A percentile compares a stretch with the other conserved stretches of the same genome.
These are phyloP conservation scores for Ceratocystiopsis sp. DNA, from an alignment of 2,329 filamentous ascomycete genomes.

Conservation along the genomic window DNA sequence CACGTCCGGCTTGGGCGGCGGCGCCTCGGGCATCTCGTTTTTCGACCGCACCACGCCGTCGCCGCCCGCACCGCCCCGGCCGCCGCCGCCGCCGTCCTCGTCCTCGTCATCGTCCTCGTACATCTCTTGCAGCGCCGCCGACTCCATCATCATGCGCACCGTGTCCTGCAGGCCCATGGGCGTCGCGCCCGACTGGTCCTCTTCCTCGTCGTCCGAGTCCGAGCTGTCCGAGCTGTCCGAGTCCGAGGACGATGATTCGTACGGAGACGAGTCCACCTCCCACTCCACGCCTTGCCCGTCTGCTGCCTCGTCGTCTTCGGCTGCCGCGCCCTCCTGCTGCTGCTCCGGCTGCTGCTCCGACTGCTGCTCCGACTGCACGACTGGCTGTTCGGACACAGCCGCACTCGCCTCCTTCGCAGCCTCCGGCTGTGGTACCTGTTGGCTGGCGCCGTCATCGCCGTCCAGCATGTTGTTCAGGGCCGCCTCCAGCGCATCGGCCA, in stretches of 20 bases:
- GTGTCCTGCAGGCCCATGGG: conserved; percentile 65
- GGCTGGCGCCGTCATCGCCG: not conserved
- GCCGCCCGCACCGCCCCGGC: conserved; percentile 15
- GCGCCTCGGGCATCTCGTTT: conserved; percentile 55
- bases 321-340: too few relatives aligned
- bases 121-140: conserved; percentile 31
- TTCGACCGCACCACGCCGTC: conserved; percentile 51
- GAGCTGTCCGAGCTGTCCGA: conserved; percentile 14
- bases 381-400: too few relatives aligned
- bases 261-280: conserved; percentile 66
- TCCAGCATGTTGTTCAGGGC: conserved; percentile 10
- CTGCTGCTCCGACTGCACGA: not conserved
- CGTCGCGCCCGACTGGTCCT: conserved; percentile 36
- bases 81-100: conserved; percentile 20
- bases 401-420: too few relatives aligned
- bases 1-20: conserved; percentile 59
- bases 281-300: conserved; percentile 38
- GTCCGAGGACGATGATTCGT: conserved; percentile 27
- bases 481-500: conserved; percentile 13
- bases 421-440: not conserved
- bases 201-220: conserved; percentile 42
- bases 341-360: not conserved
- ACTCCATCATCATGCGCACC: conserved; percentile 70
- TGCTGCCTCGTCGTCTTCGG: not conserved
- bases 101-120: conserved; percentile 28